Percentiles rank a stretch among this genome's conserved stretches.
Conservation (phyloP, 208 protist species). For the Trypanosoma grayi region DNA sequence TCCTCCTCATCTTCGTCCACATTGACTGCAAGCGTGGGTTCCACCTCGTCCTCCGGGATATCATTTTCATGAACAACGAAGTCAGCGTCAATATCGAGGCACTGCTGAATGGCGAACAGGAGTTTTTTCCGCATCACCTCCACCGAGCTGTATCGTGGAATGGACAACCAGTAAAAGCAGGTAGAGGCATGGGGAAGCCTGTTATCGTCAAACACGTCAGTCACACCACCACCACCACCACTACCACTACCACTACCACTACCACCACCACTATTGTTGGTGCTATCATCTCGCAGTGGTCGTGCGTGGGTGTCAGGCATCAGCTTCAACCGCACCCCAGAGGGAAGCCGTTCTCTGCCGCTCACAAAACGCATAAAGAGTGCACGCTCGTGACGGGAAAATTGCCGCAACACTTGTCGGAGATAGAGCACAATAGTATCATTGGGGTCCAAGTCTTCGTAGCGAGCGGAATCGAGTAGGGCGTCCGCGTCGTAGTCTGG, state of each 20-base stretch:
- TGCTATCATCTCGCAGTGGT: neutral
- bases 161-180: constrained; percentile 95
- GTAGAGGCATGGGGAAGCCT: constrained; percentile 93
- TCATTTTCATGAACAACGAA: constrained; percentile 81
- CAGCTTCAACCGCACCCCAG: constrained; percentile 73
- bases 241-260: neutral
- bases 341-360: constrained; percentile 82
- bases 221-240: neutral
- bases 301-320: constrained; percentile 55
- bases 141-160: constrained; percentile 90
- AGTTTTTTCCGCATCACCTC: constrained; percentile 90
- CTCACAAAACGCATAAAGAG: constrained; percentile 93
- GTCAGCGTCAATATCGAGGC: constrained; percentile 95
- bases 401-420: constrained; percentile 71
- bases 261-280: neutral
- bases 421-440: constrained; percentile 74
- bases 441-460: constrained; percentile 60
- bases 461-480: constrained; percentile 78
- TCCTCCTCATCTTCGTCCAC: constrained; percentile 69
- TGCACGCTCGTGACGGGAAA: constrained; percentile 75
- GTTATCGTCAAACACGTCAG: constrained; percentile 51
- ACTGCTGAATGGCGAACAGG: constrained; percentile 95
- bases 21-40: constrained; percentile 54
- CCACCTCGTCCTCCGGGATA: constrained; percentile 37
- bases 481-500: constrained; percentile 88